A percentile compares a stretch with the other conserved stretches of the same genome.
phyloP scores from a whole-genome alignment of 1,284 basidiomycete species.

The Pisolithus thermaeus region DNA sequence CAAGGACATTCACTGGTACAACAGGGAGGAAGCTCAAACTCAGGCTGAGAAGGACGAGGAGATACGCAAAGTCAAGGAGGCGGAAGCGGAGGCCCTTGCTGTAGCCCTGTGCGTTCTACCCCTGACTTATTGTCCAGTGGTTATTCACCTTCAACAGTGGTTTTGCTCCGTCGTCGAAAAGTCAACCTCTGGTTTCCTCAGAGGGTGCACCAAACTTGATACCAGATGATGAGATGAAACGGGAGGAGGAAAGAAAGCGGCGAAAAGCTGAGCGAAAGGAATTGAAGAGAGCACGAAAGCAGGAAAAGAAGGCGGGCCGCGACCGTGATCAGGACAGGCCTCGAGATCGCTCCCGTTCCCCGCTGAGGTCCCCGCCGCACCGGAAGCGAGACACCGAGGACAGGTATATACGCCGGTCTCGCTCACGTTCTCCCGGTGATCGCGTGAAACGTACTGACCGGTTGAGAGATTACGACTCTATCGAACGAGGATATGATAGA shows the following conservation, averaged over 20 bases:
- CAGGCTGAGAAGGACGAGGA: constrained; percentile 60
- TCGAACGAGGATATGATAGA: constrained; percentile 43
- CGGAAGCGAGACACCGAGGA: constrained; percentile 15
- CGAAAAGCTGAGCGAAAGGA: constrained; percentile 57
- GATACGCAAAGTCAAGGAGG: constrained; percentile 75
- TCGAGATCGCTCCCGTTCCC: constrained; percentile 29
- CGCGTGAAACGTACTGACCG: constrained; percentile 18
- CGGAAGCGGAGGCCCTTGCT: constrained; percentile 81
- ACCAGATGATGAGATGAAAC: constrained; percentile 26
- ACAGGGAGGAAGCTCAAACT: constrained; percentile 46
- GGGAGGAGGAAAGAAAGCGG: constrained; percentile 43
- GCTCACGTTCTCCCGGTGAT: constrained; percentile 21
- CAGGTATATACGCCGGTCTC: constrained; percentile 16
- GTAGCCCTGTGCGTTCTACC: constrained; percentile 60
- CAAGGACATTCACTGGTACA: constrained; percentile 93
- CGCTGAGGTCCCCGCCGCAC: constrained; percentile 41
- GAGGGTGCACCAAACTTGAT: constrained; percentile 16
- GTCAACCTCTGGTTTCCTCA: constrained; percentile 15
- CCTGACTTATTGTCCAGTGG: background rate
- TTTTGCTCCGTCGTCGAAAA: constrained; percentile 51
- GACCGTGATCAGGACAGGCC: constrained; percentile 23
- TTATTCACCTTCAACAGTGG: constrained; percentile 38
- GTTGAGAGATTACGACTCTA: constrained; percentile 34
- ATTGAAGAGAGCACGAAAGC: constrained; percentile 49
- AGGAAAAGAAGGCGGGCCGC: constrained; percentile 37